These are phyloP conservation scores for Pseudopyrenochaeta lycopersici DNA, from an alignment of 2,329 filamentous ascomycete genomes.

Conservation along the genomic window DNA sequence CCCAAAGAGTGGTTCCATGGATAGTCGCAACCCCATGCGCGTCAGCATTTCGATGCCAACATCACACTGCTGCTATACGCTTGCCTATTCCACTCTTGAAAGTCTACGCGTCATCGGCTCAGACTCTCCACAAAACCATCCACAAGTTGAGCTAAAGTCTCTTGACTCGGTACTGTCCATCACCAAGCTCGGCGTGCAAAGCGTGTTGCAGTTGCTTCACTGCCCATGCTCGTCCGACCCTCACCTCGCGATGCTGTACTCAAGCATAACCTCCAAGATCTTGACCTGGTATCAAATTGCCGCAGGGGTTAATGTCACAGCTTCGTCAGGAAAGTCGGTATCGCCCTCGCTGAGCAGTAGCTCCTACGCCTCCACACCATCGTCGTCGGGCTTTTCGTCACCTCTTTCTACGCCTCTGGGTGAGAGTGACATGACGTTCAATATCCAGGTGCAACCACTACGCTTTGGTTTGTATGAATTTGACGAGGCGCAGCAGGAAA, in stretches of 20 bases:
- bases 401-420: conserved; percentile 25
- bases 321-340: conserved; percentile 15
- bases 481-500: conserved; percentile 38
- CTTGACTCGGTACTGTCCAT: conserved; percentile 40
- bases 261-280: conserved; percentile 44
- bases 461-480: conserved; percentile 39
- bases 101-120: conserved; percentile 35
- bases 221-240: conserved; percentile 44
- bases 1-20: conserved; percentile 17
- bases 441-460: conserved; percentile 33
- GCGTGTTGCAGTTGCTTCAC: conserved; percentile 37
- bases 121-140: conserved; percentile 20
- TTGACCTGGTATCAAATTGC: conserved; percentile 45
- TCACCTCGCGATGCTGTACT: conserved; percentile 47
- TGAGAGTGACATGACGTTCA: conserved; percentile 23
- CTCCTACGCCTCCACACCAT: conserved; percentile 16
- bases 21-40: conserved; percentile 22
- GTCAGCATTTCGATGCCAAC: conserved; percentile 28
- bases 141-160: conserved; percentile 27
- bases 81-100: conserved; percentile 42
- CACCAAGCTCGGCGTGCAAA: conserved; percentile 36
- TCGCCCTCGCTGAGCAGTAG: conserved; percentile 20
- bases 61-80: conserved; percentile 40
- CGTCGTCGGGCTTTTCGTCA: conserved; percentile 26
- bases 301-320: conserved; percentile 29